Percentiles rank a stretch among this genome's conserved stretches.
Conservation (phyloP, 805 yeast genomes). For the Saccharomycopsis olivae region DNA sequence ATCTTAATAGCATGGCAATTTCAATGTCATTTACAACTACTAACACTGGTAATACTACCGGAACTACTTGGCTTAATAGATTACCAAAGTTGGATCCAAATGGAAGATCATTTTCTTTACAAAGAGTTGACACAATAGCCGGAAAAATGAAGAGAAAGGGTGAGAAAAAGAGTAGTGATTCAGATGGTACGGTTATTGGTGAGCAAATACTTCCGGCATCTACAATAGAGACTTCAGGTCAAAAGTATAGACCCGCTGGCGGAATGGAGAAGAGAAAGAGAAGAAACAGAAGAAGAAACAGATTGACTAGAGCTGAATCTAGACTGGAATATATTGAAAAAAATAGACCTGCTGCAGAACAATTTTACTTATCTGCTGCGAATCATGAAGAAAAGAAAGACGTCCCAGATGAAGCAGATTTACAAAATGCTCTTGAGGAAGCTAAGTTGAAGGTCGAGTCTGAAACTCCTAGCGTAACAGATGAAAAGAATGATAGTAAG, state of each 20-base stretch:
- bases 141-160: conserved; percentile 21
- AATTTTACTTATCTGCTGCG: conserved; percentile 16
- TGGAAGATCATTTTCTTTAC: conserved; percentile 72
- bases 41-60: conserved; percentile 40
- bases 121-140: conserved; percentile 64
- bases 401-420: background rate
- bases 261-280: conserved; percentile 49
- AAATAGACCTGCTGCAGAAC: conserved; percentile 14
- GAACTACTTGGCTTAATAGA: conserved; percentile 72
- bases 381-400: background rate
- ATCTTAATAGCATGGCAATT: conserved; percentile 83
- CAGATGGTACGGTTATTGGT: conserved; percentile 3
- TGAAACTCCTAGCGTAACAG: background rate
- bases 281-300: conserved; percentile 24
- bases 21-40: conserved; percentile 80
- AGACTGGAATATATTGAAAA: conserved; percentile 19
- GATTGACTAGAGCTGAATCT: conserved; percentile 6
- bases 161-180: conserved; percentile 11
- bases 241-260: conserved; percentile 62
- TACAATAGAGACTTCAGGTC: conserved; percentile 47
- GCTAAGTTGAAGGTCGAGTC: background rate
- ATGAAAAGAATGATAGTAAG: background rate
- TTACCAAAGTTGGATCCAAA: conserved; percentile 66
- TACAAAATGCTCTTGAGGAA: background rate
- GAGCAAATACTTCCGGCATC: background rate